These are phyloP conservation scores for Gossypioides kirkii DNA, from an alignment of 345 rosid species.

Conservation along the genomic window DNA sequence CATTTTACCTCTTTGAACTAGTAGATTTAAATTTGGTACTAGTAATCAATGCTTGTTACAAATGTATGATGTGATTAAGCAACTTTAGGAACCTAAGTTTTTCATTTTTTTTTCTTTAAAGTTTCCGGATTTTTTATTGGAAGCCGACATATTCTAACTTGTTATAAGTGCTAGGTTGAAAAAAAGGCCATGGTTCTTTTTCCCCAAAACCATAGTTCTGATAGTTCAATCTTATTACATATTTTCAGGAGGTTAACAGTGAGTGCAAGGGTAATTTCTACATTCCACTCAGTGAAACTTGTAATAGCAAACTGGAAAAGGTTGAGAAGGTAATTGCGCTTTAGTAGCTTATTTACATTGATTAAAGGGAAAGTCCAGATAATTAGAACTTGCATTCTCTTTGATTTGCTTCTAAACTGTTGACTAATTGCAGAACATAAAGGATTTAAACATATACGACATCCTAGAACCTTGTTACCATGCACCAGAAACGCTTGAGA, in stretches of 20 bases:
- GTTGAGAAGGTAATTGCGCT: conserved; percentile 43
- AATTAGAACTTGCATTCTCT: not conserved
- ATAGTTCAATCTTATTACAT: conserved; percentile 11
- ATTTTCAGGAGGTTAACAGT: conserved; percentile 48
- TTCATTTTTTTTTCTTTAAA: too few species aligned
- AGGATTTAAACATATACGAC: conserved; percentile 59
- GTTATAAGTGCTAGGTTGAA: too few species aligned
- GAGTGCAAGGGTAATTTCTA: conserved; percentile 61
- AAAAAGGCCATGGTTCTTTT: too few species aligned
- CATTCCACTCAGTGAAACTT: conserved; percentile 13
- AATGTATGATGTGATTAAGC: too few species aligned
- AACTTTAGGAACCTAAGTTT: too few species aligned
- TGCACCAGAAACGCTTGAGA: conserved; percentile 14
- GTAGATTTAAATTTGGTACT: too few species aligned
- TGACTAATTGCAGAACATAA: conserved; percentile 37
- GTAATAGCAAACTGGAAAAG: conserved; percentile 35
- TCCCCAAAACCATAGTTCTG: not conserved
- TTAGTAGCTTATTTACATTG: conserved; percentile 10
- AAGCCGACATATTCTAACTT: too few species aligned
- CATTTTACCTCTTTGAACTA: too few species aligned
- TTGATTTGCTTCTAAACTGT: conserved; percentile 5
- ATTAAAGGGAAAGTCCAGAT: not conserved
- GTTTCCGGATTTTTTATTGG: too few species aligned
- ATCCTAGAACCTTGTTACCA: conserved; percentile 87
- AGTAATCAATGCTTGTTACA: too few species aligned